phyloP scores from a whole-genome alignment of 306 rosid genomes.

The Boehmeria nivea region DNA sequence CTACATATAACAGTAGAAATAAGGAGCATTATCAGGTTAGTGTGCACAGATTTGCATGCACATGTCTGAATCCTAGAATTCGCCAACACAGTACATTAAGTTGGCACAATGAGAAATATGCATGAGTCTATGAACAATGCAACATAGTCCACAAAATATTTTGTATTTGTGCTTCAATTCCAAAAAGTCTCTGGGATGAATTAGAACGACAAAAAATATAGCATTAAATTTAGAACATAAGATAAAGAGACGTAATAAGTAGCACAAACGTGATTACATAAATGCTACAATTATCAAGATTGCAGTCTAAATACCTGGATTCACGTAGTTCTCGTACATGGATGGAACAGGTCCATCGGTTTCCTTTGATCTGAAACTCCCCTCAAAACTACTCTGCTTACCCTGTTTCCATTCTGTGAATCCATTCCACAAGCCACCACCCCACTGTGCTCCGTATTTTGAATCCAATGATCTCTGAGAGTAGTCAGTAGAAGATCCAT shows the following conservation, averaged over 20 bases:
- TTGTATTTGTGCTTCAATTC: no score
- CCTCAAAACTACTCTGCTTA: conserved; percentile 32
- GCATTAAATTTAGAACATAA: no score
- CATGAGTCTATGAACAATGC: no score
- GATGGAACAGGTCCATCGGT: conserved; percentile 17
- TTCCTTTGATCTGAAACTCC: conserved; percentile 33
- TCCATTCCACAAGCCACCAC: conserved; percentile 39
- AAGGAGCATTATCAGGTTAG: neutral
- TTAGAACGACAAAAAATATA: no score
- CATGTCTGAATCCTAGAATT: no score
- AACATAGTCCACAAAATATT: no score
- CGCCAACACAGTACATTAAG: no score
- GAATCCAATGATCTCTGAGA: conserved; percentile 26
- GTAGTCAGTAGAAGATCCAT: conserved; percentile 27
- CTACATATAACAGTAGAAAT: conserved; percentile 26
- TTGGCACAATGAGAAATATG: no score
- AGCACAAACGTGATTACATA: neutral
- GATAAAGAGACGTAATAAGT: no score
- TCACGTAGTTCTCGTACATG: conserved; percentile 28
- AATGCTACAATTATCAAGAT: neutral
- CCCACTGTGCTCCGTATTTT: conserved; percentile 29
- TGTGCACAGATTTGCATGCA: no score
- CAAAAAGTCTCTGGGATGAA: no score
- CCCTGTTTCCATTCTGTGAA: conserved; percentile 36
- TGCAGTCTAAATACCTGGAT: conserved; percentile 36